A percentile compares a stretch with the other conserved stretches of the same genome.
These are phyloP conservation scores for Oldenlandia corymbosa DNA, from an alignment of 257 asterid species.

Conservation along the genomic window DNA sequence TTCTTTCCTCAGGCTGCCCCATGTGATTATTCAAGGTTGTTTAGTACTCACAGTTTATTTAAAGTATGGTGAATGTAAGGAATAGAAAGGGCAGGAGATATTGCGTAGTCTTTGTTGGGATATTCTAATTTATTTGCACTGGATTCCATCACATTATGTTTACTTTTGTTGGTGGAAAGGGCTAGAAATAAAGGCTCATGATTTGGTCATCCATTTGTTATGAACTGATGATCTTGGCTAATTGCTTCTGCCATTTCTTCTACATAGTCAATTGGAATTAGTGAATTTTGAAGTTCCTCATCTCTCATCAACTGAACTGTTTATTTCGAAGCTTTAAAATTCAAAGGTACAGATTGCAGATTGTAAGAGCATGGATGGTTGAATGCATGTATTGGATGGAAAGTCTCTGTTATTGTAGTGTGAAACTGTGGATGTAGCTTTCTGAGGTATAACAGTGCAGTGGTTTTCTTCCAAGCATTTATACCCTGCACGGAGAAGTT, in stretches of 20 bases:
- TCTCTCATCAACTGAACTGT: no score
- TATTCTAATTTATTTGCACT: neutral
- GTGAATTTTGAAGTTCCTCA: no score
- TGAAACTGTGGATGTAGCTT: neutral
- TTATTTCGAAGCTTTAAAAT: no score
- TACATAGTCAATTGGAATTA: neutral
- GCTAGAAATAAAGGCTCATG: neutral
- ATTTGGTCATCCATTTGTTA: neutral
- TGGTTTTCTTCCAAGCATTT: neutral
- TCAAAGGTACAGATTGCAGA: neutral
- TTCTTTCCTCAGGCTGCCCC: neutral
- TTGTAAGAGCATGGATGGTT: neutral
- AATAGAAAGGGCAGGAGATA: neutral
- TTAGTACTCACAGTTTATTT: no score
- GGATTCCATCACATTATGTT: neutral
- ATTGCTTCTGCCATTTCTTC: neutral
- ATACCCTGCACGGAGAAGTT: neutral
- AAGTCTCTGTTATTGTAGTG: no score
- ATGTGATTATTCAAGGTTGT: no score
- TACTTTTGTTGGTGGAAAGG: neutral
- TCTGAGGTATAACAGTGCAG: neutral
- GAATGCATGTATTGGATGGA: neutral
- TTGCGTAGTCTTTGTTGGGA: neutral
- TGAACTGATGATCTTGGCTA: neutral
- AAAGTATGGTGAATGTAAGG: no score